A percentile compares a stretch with the other conserved stretches of the same genome.
phyloP scores from a whole-genome alignment of 2,329 filamentous ascomycete genomes.

The Fusarium palustre region DNA sequence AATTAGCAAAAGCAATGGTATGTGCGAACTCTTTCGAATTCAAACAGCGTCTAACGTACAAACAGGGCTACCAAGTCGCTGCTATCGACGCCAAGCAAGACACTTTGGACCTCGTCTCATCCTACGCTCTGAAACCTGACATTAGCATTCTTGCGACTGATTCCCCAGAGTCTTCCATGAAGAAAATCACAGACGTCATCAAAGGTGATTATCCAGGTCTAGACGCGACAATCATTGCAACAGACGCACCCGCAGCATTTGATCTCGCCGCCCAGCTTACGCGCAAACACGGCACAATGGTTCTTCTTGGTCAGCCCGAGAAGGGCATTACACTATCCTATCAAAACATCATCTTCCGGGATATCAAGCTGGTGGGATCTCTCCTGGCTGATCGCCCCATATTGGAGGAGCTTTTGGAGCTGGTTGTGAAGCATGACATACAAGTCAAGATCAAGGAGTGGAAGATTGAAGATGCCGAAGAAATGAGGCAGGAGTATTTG shows the following conservation, averaged over 20 bases:
- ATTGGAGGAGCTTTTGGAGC: background rate
- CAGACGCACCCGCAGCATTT: conserved; percentile 5
- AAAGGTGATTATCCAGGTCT: background rate
- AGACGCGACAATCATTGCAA: conserved; percentile 1
- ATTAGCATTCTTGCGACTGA: background rate
- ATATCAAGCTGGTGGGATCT: background rate
- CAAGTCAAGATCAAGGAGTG: conserved; percentile 17
- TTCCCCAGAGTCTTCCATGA: background rate
- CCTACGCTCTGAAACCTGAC: conserved; percentile 9
- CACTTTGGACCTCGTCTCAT: conserved; percentile 2
- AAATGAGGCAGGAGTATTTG: conserved; percentile 17
- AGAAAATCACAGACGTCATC: background rate
- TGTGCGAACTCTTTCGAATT: fast-evolving
- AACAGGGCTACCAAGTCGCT: conserved; percentile 9
- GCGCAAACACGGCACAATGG: conserved; percentile 22
- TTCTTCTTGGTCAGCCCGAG: conserved; percentile 14
- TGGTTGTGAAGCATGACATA: conserved; percentile 7
- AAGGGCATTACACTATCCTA: conserved; percentile 3
- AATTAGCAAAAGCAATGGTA: conserved; percentile 19
- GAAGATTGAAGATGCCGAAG: conserved; percentile 12
- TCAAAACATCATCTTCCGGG: conserved; percentile 2
- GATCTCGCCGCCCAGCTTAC: conserved; percentile 5
- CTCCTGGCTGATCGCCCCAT: background rate
- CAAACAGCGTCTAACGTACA: background rate
- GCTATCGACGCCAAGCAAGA: conserved; percentile 12